Conservation (phyloP, 2,329 filamentous ascomycete species). For the Aspergillus fructus region DNA sequence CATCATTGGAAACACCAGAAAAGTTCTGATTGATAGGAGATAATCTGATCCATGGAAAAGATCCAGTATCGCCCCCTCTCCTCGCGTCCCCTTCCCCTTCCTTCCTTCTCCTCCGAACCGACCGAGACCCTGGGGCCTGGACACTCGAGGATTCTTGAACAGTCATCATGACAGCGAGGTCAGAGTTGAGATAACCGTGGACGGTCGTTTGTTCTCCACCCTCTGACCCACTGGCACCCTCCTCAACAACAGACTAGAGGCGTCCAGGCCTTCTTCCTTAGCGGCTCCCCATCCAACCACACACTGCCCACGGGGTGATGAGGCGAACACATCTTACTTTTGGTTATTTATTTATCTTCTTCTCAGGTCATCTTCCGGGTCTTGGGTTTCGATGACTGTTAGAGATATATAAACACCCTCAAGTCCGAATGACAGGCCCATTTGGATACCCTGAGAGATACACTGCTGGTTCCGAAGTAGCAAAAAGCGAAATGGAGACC, state of each 20-base stretch:
- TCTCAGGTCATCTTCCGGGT: background rate
- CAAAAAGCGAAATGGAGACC: background rate
- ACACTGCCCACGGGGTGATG: background rate
- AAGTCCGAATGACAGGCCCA: background rate
- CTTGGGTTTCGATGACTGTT: background rate
- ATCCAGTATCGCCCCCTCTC: background rate
- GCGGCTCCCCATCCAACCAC: slow-evolving; percentile 8
- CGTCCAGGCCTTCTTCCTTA: slow-evolving; percentile 1
- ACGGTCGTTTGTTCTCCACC: slow-evolving; percentile 4
- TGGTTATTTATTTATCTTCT: background rate
- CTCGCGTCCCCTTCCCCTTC: background rate
- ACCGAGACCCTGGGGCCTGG: background rate
- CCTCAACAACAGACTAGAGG: background rate
- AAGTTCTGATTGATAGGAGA: slow-evolving; percentile 2
- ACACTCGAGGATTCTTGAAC: background rate
- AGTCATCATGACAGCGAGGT: slow-evolving; percentile 8
- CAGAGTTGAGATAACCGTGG: slow-evolving; percentile 11
- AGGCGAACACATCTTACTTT: slow-evolving; percentile 4
- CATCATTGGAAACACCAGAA: background rate
- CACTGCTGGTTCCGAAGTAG: background rate
- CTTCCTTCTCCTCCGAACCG: background rate
- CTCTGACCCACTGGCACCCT: slow-evolving; percentile 3
- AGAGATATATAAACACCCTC: background rate
- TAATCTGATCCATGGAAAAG: slow-evolving; percentile 1
- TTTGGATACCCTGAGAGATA: background rate